Percentiles rank a stretch among this genome's conserved stretches.
Conservation (phyloP, 495 filamentous ascomycete species). For the Aspergillus biplanus region DNA sequence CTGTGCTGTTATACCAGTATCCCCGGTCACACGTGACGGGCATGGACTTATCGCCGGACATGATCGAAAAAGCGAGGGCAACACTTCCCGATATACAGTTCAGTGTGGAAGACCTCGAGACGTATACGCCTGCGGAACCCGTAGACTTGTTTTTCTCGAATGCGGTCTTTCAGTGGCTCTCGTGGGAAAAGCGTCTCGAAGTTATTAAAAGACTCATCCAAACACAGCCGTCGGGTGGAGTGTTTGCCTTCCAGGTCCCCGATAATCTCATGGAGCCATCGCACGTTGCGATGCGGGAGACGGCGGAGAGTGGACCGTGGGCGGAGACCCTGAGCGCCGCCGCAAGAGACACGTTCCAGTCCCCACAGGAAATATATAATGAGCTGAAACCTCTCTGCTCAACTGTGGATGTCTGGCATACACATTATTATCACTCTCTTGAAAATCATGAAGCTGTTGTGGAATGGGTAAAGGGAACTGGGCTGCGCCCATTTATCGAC, state of each 20-base stretch:
- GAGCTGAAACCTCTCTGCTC: conserved; percentile 42
- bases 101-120: conserved; percentile 39
- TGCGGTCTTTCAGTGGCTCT: conserved; percentile 60
- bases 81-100: conserved; percentile 40
- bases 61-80: conserved; percentile 51
- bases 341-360: conserved; percentile 52
- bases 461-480: conserved; percentile 61
- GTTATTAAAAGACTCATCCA: conserved; percentile 45
- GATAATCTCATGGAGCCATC: conserved; percentile 54
- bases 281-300: conserved; percentile 53
- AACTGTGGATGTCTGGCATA: conserved; percentile 53
- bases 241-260: conserved; percentile 59
- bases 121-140: conserved; percentile 35
- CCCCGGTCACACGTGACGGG: conserved; percentile 50
- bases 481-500: conserved; percentile 54
- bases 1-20: conserved; percentile 44
- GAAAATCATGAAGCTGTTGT: conserved; percentile 50
- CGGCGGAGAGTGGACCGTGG: conserved; percentile 42
- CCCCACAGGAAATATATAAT: conserved; percentile 49
- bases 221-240: conserved; percentile 42
- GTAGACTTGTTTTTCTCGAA: conserved; percentile 57
- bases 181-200: conserved; percentile 40
- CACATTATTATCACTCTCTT: conserved; percentile 55
- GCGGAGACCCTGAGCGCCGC: conserved; percentile 32
- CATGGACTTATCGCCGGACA: conserved; percentile 57